These are phyloP conservation scores for Globisporangium cederbergense DNA, from an alignment of 352 stramenopile species.

Conservation along the genomic window DNA sequence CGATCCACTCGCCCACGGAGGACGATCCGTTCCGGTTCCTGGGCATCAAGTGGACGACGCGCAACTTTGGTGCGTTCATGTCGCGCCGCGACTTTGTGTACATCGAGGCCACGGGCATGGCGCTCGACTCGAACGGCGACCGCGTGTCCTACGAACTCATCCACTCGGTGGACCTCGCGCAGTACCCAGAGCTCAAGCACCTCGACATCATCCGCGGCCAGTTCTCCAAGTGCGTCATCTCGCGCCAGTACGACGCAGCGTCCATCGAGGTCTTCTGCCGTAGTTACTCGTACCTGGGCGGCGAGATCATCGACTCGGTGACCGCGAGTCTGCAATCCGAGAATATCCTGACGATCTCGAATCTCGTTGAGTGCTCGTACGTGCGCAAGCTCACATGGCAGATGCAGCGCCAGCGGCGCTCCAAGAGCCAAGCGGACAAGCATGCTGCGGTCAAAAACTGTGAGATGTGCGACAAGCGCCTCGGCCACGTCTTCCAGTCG, in stretches of 20 bases:
- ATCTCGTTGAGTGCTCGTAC: slow-evolving; percentile 44
- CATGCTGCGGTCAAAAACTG: slow-evolving; percentile 9
- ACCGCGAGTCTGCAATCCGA: slow-evolving; percentile 28
- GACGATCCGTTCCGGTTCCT: slow-evolving; percentile 54
- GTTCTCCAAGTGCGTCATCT: slow-evolving; percentile 52
- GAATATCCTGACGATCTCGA: slow-evolving; percentile 16
- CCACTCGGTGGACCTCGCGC: slow-evolving; percentile 14
- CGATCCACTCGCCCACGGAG: slow-evolving; percentile 33
- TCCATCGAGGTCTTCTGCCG: slow-evolving; percentile 50
- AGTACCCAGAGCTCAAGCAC: slow-evolving; percentile 16
- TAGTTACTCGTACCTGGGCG: slow-evolving; percentile 37
- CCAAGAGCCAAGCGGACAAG: slow-evolving; percentile 17
- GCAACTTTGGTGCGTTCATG: slow-evolving; percentile 31
- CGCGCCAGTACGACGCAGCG: slow-evolving; percentile 29
- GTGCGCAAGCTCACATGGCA: slow-evolving; percentile 50
- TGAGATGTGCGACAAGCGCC: slow-evolving; percentile 35
- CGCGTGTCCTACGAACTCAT: slow-evolving; percentile 16
- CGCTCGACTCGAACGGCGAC: slow-evolving; percentile 18
- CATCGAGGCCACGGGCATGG: slow-evolving; percentile 19
- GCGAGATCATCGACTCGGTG: slow-evolving; percentile 30
- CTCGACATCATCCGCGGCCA: slow-evolving; percentile 40
- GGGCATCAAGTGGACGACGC: slow-evolving; percentile 43
- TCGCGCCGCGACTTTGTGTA: slow-evolving; percentile 35
- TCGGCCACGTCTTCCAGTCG: slow-evolving; percentile 29
- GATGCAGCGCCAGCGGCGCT: slow-evolving; percentile 18